Percentiles rank a stretch among this genome's conserved stretches.
Conservation (phyloP, 1,139 yeast genomes). For the Scheffersomyces illinoinensis region DNA sequence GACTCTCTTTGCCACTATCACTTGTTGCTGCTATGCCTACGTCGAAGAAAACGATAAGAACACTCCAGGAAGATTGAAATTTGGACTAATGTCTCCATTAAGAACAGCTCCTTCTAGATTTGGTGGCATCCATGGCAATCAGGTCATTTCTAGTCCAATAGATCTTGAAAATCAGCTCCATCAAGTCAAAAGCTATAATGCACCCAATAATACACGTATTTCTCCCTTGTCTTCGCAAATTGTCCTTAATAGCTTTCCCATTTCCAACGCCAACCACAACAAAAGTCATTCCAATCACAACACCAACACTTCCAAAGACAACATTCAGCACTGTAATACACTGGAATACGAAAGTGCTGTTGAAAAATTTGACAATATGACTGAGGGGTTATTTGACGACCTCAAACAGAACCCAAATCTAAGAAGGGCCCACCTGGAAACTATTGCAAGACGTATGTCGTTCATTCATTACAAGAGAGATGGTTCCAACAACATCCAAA, state of each 20-base stretch:
- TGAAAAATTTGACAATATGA: slow-evolving; percentile 15
- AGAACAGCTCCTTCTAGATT: not conserved
- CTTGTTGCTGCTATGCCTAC: not conserved
- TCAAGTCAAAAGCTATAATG: not conserved
- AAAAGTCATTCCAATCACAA: not conserved
- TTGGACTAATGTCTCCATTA: not conserved
- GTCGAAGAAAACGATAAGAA: not conserved
- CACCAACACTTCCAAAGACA: not conserved
- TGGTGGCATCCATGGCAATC: not conserved
- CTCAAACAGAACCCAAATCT: not conserved
- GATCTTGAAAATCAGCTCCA: not conserved
- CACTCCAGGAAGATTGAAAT: not conserved
- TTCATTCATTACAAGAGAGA: slow-evolving; percentile 10
- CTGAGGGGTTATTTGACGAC: slow-evolving; percentile 7
- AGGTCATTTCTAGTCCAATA: not conserved
- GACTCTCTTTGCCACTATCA: not conserved
- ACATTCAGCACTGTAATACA: not conserved
- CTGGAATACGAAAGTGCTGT: slow-evolving; percentile 19
- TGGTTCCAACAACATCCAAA: slow-evolving; percentile 5
- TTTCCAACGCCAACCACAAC: not conserved
- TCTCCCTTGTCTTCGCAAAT: not conserved
- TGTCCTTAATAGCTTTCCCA: not conserved
- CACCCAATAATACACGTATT: not conserved
- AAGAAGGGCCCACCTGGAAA: slow-evolving; percentile 1
- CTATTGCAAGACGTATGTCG: slow-evolving; percentile 7